Evolutionary conservation across 768 basidiomycete species (phyloP).

Genomic region (Imleria badia): DNA sequence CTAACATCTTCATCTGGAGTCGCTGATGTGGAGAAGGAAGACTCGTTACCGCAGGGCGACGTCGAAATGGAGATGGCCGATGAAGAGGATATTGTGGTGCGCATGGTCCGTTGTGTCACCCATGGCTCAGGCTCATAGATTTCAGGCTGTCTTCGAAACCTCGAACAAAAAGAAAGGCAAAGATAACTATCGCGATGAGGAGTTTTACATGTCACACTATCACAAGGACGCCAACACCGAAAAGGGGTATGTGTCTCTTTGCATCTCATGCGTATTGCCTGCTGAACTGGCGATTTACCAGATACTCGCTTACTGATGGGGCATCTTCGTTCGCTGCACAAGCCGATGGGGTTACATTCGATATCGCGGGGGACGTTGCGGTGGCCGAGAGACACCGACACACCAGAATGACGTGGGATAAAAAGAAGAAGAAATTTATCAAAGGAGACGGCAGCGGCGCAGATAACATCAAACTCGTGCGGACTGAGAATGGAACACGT

Average conservation of each 20-base stretch:
- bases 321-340: slow-evolving; percentile 84
- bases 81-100: slow-evolving; percentile 74
- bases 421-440: slow-evolving; percentile 93
- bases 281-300: slow-evolving; percentile 29
- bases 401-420: slow-evolving; percentile 79
- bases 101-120: slow-evolving; percentile 3
- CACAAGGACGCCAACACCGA: slow-evolving; percentile 86
- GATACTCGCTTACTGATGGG: slow-evolving; percentile 88
- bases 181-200: slow-evolving; percentile 67
- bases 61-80: slow-evolving; percentile 67
- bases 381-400: slow-evolving; percentile 60
- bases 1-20: slow-evolving; percentile 31
- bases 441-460: slow-evolving; percentile 82
- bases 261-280: neutral
- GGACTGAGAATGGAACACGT: slow-evolving; percentile 87
- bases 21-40: slow-evolving; percentile 36
- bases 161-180: slow-evolving; percentile 43
- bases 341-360: slow-evolving; percentile 76
- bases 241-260: slow-evolving; percentile 70
- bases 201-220: slow-evolving; percentile 91
- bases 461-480: slow-evolving; percentile 92
- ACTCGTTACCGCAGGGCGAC: slow-evolving; percentile 26
- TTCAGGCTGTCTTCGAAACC: slow-evolving; percentile 66
- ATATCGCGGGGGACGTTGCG: slow-evolving; percentile 72
- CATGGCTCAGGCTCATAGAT: slow-evolving; percentile 3